Percentiles rank a stretch among this genome's conserved stretches.
Evolutionary conservation across 495 filamentous ascomycete genomes (phyloP).

Genomic region (Aspergillus biplanus): DNA sequence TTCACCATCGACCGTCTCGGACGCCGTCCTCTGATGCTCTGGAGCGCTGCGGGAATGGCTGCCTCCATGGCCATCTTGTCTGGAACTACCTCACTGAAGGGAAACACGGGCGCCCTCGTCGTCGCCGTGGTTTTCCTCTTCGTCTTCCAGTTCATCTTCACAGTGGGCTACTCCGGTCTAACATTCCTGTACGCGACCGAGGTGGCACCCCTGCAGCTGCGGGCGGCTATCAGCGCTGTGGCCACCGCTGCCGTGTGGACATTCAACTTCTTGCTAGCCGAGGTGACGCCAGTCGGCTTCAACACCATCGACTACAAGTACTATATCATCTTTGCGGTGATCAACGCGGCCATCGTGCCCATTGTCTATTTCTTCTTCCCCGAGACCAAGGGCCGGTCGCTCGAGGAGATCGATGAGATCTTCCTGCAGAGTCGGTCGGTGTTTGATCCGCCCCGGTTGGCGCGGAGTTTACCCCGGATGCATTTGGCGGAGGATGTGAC

Average conservation of each 20-base stretch:
- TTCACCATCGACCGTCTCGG: conserved; percentile 77
- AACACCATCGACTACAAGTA: conserved; percentile 48
- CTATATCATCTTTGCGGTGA: conserved; percentile 53
- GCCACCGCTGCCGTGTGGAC: conserved; percentile 69
- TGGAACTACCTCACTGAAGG: conserved; percentile 47
- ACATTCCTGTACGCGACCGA: conserved; percentile 69
- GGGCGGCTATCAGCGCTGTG: conserved; percentile 68
- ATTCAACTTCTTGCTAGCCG: conserved; percentile 51
- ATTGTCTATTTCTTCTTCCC: conserved; percentile 63
- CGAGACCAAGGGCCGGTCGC: conserved; percentile 60
- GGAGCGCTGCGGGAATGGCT: conserved; percentile 56
- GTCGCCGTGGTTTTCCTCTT: conserved; percentile 47
- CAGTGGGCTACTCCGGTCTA: conserved; percentile 64
- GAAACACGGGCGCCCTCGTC: conserved; percentile 40
- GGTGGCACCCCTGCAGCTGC: conserved; percentile 68
- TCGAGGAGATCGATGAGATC: conserved; percentile 80
- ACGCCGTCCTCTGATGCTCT: conserved; percentile 66
- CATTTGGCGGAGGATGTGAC: conserved; percentile 24
- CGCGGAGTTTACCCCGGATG: conserved; percentile 31
- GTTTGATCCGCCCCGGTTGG: conserved; percentile 37
- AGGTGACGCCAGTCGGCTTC: conserved; percentile 52
- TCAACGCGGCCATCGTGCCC: conserved; percentile 51
- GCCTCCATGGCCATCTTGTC: conserved; percentile 61
- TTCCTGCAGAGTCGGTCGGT: conserved; percentile 47
- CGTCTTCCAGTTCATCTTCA: conserved; percentile 48